Evolutionary conservation across 352 stramenopile genomes (phyloP).

Genomic region (Globisporangium heterothallicum): DNA sequence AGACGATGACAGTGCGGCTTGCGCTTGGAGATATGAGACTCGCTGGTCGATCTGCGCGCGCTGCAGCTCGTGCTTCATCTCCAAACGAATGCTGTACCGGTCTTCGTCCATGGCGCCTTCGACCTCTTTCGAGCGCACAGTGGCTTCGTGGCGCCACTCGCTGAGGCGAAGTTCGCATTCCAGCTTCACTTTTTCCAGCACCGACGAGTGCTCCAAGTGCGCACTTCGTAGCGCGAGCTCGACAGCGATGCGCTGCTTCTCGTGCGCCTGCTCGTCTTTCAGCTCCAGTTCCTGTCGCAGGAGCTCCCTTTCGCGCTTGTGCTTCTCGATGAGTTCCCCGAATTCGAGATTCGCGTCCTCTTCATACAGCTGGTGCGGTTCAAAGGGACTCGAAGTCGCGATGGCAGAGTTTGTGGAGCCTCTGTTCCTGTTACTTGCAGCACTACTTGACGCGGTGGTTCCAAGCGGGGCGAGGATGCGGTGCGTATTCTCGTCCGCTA

Average conservation of each 20-base stretch:
- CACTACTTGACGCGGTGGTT: too few species aligned
- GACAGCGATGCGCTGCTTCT: conserved; percentile 49
- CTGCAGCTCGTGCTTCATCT: conserved; percentile 58
- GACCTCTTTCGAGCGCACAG: conserved; percentile 44
- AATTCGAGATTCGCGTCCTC: background rate
- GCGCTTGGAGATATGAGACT: conserved; percentile 39
- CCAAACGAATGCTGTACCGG: conserved; percentile 55
- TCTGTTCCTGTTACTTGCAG: too few species aligned
- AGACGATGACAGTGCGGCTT: conserved; percentile 10
- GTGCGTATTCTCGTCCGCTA: conserved; percentile 22
- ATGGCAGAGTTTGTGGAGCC: too few species aligned
- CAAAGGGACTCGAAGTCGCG: too few species aligned
- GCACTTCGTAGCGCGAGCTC: conserved; percentile 40
- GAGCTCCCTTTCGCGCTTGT: conserved; percentile 65
- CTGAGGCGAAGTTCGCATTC: conserved; percentile 45
- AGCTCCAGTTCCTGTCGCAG: conserved; percentile 49
- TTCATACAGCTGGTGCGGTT: background rate
- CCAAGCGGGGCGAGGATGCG: conserved; percentile 14
- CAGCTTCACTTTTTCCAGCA: conserved; percentile 41
- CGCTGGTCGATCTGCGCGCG: conserved; percentile 59
- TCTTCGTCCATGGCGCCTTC: conserved; percentile 55
- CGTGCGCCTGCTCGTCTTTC: conserved; percentile 38
- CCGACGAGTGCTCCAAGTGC: conserved; percentile 36
- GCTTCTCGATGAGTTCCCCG: conserved; percentile 45
- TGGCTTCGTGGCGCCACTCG: conserved; percentile 50